Evolutionary conservation across 306 rosid genomes (phyloP), one percentile per base, ranked within the genome.

Genomic region (Vigna trinervia): DNA sequence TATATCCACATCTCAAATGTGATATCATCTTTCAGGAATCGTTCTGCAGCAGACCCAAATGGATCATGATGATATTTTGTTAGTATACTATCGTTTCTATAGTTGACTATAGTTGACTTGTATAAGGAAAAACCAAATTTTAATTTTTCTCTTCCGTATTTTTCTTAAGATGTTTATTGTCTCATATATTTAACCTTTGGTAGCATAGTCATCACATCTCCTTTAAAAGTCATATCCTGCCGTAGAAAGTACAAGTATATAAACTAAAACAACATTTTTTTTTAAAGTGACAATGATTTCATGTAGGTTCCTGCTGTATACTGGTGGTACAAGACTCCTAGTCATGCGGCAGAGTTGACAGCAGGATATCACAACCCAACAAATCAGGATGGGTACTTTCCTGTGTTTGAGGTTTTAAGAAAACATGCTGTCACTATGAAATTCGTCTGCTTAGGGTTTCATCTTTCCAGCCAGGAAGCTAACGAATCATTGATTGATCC

Each of bases 281-380:
- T 58, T 48, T 36, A 72, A 69, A n/a, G 30, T 58, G 69, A 80
- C 73, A 59, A 84, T 73, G 69, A 70, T 53, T 61, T 41, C 59
- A 43, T 76, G 86, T 91, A 95, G 99, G 87, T 95, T 86, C 97
- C 97, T 88, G 88, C 97, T 17, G 77, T 92, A 75, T 87, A 90
- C 82, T 95, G 97, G 99, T 95, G 97, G 96, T 95, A 95, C 79
- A 92, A 86, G 86, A 90, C 93, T 75, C 72, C 94, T 34, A 92
- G 99, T 76, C 99, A 95, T 80, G 97, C 97, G 3, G 97, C 99
- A 5, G 99, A 95, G 87, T 81, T 95, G 84, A 95, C 97, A 38
- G 90, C 99, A 47, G 99, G 99, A 82, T 95, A 89, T 81, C 90
- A 90, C 86, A 95, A 95, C 78, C 94, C 99, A 5, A 85, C 90